Percentiles rank a stretch among this genome's conserved stretches.
These are phyloP conservation scores for Aleurites moluccanus DNA, from an alignment of 441 rosid species.

Conservation along the genomic window DNA sequence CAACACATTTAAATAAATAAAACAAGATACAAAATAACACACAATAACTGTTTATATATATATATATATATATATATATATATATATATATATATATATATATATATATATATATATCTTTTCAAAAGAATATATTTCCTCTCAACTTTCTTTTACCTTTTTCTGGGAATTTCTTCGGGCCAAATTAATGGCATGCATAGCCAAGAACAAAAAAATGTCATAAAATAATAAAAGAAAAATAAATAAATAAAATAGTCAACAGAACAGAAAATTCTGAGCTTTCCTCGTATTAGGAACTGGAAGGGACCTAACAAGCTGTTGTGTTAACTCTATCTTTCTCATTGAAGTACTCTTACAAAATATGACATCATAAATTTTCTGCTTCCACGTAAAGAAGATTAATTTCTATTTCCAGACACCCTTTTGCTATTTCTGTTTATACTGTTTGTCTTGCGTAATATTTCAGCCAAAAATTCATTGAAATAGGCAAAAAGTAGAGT, in stretches of 20 bases:
- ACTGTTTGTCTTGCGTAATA: no score
- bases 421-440: background rate
- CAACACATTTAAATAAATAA: no score
- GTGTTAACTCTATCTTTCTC: slow-evolving; percentile 7
- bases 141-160: background rate
- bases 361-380: slow-evolving; percentile 2
- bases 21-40: no score
- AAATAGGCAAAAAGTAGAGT: no score
- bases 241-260: background rate
- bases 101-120: background rate
- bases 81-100: no score
- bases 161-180: background rate
- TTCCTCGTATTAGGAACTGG: slow-evolving; percentile 25
- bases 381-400: background rate
- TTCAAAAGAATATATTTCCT: background rate
- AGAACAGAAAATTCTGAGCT: background rate
- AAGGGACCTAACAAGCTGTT: background rate
- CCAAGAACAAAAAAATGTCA: background rate
- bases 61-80: no score
- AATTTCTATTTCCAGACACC: slow-evolving; percentile 9
- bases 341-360: slow-evolving; percentile 10
- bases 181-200: background rate
- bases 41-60: no score
- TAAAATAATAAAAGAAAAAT: background rate
- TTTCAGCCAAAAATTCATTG: no score